Evolutionary conservation across 2,329 filamentous ascomycete genomes (phyloP), one percentile per base, ranked within the genome.

Genomic region (Penicillium digitatum): DNA sequence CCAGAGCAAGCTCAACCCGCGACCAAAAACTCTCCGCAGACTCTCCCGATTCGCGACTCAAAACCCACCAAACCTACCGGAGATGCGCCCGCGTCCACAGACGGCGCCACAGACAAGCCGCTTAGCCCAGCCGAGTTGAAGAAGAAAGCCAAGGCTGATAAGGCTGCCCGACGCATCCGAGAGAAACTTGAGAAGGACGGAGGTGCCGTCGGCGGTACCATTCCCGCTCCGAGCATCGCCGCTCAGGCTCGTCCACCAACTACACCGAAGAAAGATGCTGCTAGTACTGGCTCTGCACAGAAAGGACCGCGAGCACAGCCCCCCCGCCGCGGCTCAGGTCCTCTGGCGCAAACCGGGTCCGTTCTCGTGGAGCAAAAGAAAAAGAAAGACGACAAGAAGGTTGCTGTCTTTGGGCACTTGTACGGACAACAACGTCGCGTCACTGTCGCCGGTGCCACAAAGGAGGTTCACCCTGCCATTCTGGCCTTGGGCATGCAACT

Each of bases 401-500:
- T 87, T 53, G 73, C 90, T 79, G 76, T 89, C 75, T 95, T 96
- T 75, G 89, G 89, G 65, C 91, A 96, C 74, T 74, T 95, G 49
- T 88, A 89, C 66, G 87, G 89, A 71, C 89, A 78, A 79, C 89
- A 82, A 77, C 87, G 83, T 76, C 88, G 79, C 52, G 82, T 81
- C 48, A 82, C 80, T 5, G 78, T 87, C 59, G 80, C 81, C 8
- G 83, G 82, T 27, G 82, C 81, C 20, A 79, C 78, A 14, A 87
- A 87, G 67, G 86, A 88, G 61, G 90, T 97, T 20, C 90, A 97
- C 70, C 91, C 92, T 3, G 86, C 89, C 1, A 86, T 99, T 2
- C 78, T 96, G 61, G 85, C 88, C 1, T 78, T 97, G 44, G 94
- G 93, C 9, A 83, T 97, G 71, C 90, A 96, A 74, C 91, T 97